Evolutionary conservation across 2,329 filamentous ascomycete species (phyloP).

Genomic region (Clarireedia hainanense): DNA sequence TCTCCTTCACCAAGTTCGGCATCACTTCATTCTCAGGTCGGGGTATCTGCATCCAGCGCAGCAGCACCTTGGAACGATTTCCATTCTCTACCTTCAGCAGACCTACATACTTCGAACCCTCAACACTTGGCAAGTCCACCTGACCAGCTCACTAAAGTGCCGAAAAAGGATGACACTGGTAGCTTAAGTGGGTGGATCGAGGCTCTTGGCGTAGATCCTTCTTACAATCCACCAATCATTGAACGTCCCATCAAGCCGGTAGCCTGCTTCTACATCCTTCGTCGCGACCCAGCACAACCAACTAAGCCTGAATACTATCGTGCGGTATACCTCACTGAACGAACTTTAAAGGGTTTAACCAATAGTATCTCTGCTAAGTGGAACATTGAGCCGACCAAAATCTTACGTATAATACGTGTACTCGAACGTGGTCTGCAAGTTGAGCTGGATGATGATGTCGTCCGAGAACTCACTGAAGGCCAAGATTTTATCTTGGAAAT

Average conservation of each 20-base stretch:
- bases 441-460: constrained; percentile 83
- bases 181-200: constrained; percentile 79
- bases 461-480: constrained; percentile 76
- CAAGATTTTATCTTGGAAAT: constrained; percentile 83
- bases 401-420: constrained; percentile 64
- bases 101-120: constrained; percentile 34
- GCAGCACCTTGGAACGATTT: constrained; percentile 49
- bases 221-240: constrained; percentile 67
- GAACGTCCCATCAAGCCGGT: constrained; percentile 65
- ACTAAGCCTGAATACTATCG: constrained; percentile 57
- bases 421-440: constrained; percentile 71
- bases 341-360: constrained; percentile 68
- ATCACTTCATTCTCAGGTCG: constrained; percentile 50
- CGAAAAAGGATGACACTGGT: constrained; percentile 51
- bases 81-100: constrained; percentile 43
- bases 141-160: constrained; percentile 47
- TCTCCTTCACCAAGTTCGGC: constrained; percentile 60
- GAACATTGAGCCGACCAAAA: constrained; percentile 63
- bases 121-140: constrained; percentile 38
- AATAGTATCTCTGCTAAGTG: constrained; percentile 70
- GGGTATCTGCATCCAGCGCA: constrained; percentile 24
- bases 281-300: constrained; percentile 40
- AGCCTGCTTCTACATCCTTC: constrained; percentile 80
- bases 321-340: constrained; percentile 76
- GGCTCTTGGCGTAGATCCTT: constrained; percentile 79